Evolutionary conservation across 352 stramenopile species (phyloP).

Genomic region (Blastocystis sp.): DNA sequence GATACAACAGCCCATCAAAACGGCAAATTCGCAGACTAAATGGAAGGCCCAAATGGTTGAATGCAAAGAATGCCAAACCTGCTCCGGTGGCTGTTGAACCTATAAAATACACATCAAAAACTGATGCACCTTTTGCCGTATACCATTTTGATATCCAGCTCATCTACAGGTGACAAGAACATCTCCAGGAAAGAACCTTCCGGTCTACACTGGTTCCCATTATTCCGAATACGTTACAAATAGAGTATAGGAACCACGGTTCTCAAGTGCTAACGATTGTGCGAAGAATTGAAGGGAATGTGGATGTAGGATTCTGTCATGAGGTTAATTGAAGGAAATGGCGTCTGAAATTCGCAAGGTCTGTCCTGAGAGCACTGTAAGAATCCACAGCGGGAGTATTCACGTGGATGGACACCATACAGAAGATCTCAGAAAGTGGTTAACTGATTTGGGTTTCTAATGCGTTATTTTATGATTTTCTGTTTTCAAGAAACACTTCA

Average conservation of each 20-base stretch:
- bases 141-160: background rate
- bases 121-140: slow-evolving; percentile 5
- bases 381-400: background rate
- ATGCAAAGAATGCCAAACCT: background rate
- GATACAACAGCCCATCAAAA: slow-evolving; percentile 44
- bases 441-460: slow-evolving; percentile 37
- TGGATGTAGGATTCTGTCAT: background rate
- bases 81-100: background rate
- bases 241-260: slow-evolving; percentile 20
- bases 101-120: slow-evolving; percentile 16
- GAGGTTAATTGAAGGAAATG: background rate
- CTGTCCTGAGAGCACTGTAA: background rate
- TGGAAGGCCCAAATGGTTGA: background rate
- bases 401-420: background rate
- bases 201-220: background rate
- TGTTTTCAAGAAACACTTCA: too few species aligned
- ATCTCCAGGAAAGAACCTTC: background rate
- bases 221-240: background rate
- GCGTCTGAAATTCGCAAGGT: slow-evolving; percentile 1
- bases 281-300: slow-evolving; percentile 1
- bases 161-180: background rate
- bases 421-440: background rate
- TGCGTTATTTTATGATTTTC: background rate
- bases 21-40: background rate
- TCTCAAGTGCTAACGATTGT: background rate